Conservation (phyloP, 768 basidiomycete species). For the Mycena galopus region DNA sequence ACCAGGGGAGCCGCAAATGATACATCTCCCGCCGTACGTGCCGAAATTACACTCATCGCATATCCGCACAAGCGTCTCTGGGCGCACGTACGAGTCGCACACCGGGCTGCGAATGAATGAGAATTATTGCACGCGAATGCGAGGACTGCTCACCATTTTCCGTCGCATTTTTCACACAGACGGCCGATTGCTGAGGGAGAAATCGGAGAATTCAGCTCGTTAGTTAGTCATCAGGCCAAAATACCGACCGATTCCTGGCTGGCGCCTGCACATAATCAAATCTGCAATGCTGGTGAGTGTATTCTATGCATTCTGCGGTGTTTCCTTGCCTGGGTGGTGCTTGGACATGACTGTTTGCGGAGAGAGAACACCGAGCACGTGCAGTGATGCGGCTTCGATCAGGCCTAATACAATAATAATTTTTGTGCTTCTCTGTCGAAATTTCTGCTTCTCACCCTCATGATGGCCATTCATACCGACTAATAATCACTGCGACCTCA, state of each 20-base stretch:
- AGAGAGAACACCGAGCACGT: not conserved
- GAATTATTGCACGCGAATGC: not conserved
- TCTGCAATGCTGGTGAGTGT: constrained; percentile 65
- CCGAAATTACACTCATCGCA: constrained; percentile 99
- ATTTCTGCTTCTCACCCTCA: not conserved
- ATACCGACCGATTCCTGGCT: constrained; percentile 92
- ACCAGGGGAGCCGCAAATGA: constrained; percentile 98
- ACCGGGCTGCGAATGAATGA: constrained; percentile 75
- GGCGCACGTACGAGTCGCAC: constrained; percentile 99
- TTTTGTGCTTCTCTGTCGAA: not conserved
- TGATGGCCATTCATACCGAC: not conserved
- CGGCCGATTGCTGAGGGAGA: constrained; percentile 87
- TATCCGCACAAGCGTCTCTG: constrained; percentile 96
- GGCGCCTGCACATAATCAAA: constrained; percentile 97
- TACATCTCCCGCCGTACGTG: constrained; percentile 97
- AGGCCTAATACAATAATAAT: not conserved
- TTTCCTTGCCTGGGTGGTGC: constrained; percentile 81
- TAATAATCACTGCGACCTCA: not conserved
- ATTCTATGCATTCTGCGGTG: not conserved
- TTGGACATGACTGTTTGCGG: constrained; percentile 75
- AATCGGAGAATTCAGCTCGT: not conserved
- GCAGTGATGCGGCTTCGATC: not conserved
- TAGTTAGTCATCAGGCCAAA: not conserved
- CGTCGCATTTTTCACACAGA: constrained; percentile 98
- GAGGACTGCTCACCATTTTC: constrained; percentile 85